phyloP scores from a whole-genome alignment of 2,329 filamentous ascomycete species.

The Esteya vermicola region DNA sequence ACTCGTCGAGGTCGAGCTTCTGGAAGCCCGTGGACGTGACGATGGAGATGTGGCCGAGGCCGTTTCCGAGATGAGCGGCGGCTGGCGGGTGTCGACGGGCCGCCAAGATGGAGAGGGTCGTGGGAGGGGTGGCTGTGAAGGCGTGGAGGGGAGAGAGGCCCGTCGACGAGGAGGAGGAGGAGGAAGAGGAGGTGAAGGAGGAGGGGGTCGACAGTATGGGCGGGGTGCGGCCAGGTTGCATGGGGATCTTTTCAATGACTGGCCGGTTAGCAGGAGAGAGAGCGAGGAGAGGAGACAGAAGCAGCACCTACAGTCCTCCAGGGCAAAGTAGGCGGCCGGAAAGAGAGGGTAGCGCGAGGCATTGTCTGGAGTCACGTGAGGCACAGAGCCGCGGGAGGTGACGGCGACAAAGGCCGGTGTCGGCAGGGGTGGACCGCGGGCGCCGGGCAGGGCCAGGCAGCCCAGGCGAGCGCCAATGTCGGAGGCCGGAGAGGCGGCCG shows the following conservation, averaged over 20 bases:
- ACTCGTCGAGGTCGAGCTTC: constrained; percentile 53
- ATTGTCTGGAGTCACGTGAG: constrained; percentile 82
- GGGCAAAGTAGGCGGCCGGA: constrained; percentile 59
- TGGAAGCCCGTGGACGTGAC: constrained; percentile 80
- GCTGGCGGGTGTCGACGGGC: constrained; percentile 68
- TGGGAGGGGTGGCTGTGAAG: constrained; percentile 60
- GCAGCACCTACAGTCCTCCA: constrained; percentile 74
- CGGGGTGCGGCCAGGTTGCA: constrained; percentile 3
- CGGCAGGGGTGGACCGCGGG: constrained; percentile 44
- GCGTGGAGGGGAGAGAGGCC: constrained; percentile 43
- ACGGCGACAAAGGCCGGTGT: constrained; percentile 74
- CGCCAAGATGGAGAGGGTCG: constrained; percentile 56
- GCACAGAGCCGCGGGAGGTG: constrained; percentile 71
- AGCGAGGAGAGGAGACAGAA: rapidly evolving
- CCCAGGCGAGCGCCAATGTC: constrained; percentile 48
- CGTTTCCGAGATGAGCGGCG: constrained; percentile 54
- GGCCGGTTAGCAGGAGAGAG: background rate
- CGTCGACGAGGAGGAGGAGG: background rate
- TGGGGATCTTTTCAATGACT: constrained; percentile 8
- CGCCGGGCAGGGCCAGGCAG: constrained; percentile 41
- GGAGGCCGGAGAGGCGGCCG: constrained; percentile 13
- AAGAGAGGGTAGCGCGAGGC: constrained; percentile 51
- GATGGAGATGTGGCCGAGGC: constrained; percentile 56
- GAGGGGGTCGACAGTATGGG: constrained; percentile 7
- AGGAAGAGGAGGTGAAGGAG: background rate